Percentiles rank a stretch among this genome's conserved stretches.
Conservation (phyloP, 208 protist genomes). For the Leishmania braziliensis region DNA sequence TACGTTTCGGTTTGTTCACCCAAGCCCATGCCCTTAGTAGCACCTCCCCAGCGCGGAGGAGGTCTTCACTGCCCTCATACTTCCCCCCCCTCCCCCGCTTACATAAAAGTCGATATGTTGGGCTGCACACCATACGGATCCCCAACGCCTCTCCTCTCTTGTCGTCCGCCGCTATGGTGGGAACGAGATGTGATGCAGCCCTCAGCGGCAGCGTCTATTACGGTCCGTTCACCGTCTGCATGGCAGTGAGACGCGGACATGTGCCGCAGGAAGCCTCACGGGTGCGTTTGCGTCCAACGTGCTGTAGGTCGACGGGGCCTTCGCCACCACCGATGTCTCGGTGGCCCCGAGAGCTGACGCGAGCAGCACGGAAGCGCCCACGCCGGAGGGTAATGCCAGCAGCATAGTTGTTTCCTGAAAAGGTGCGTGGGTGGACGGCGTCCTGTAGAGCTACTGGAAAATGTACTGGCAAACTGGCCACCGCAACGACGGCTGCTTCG, state of each 20-base stretch:
- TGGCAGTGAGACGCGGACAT: slow-evolving; percentile 7
- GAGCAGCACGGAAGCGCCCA: not conserved
- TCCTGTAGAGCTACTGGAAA: slow-evolving; percentile 9
- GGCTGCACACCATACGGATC: not conserved
- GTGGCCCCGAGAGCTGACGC: not conserved
- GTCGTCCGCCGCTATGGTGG: not conserved
- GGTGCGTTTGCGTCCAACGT: slow-evolving; percentile 29
- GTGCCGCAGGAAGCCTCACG: slow-evolving; percentile 26
- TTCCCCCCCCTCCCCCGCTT: not conserved
- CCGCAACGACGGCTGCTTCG: slow-evolving; percentile 45
- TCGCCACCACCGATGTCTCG: slow-evolving; percentile 7
- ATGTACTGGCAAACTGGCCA: slow-evolving; percentile 38
- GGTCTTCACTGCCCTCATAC: not conserved
- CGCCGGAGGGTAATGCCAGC: not conserved
- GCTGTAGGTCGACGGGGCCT: slow-evolving; percentile 37
- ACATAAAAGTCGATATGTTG: not conserved
- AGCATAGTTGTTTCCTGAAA: slow-evolving; percentile 28
- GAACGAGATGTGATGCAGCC: not conserved
- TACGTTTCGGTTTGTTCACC: too few species aligned
- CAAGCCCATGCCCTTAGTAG: too few species aligned
- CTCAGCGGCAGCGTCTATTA: slow-evolving; percentile 18
- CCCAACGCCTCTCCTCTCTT: slow-evolving; percentile 1
- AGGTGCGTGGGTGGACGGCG: slow-evolving; percentile 30
- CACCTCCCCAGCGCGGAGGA: too few species aligned
- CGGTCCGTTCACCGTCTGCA: slow-evolving; percentile 20